Evolutionary conservation across 1,139 yeast genomes (phyloP).

Genomic region (Debaryomyces sp.): DNA sequence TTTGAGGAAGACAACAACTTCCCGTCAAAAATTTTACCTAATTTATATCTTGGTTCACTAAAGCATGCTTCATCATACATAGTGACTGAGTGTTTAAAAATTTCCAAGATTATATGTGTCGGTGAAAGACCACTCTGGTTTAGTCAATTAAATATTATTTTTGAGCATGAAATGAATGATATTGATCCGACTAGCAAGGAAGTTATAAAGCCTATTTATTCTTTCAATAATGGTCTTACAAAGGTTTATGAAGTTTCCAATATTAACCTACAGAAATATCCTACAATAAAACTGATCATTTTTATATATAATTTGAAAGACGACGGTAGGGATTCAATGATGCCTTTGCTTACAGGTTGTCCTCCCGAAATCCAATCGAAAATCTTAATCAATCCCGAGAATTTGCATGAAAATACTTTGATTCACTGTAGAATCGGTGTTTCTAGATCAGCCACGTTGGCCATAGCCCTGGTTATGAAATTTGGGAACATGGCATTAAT

Average conservation of each 20-base stretch:
- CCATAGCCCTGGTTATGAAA: constrained; percentile 89
- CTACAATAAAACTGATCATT: constrained; percentile 27
- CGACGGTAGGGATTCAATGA: constrained; percentile 43
- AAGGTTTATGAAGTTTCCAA: constrained; percentile 33
- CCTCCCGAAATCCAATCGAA: constrained; percentile 37
- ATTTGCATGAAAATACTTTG: constrained; percentile 50
- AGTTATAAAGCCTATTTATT: constrained; percentile 27
- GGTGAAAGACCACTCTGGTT: constrained; percentile 45
- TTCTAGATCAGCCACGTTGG: constrained; percentile 85
- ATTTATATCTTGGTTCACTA: constrained; percentile 38
- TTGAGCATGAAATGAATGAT: constrained; percentile 22
- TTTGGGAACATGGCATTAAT: constrained; percentile 64
- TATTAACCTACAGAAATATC: constrained; percentile 18
- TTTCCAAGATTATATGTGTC: constrained; percentile 34
- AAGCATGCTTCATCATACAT: constrained; percentile 39
- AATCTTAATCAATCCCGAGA: constrained; percentile 26
- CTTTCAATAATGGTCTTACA: constrained; percentile 27
- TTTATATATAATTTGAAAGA: constrained; percentile 42
- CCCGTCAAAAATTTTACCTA: constrained; percentile 35
- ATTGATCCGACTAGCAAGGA: constrained; percentile 5
- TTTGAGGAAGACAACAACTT: constrained; percentile 37
- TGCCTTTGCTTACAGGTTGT: constrained; percentile 32
- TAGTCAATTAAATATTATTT: constrained; percentile 18
- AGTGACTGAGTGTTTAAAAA: constrained; percentile 25
- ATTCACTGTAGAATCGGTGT: constrained; percentile 94